phyloP scores from a whole-genome alignment of 2,329 filamentous ascomycete genomes.

The Exophiala phaeomuriformis region DNA sequence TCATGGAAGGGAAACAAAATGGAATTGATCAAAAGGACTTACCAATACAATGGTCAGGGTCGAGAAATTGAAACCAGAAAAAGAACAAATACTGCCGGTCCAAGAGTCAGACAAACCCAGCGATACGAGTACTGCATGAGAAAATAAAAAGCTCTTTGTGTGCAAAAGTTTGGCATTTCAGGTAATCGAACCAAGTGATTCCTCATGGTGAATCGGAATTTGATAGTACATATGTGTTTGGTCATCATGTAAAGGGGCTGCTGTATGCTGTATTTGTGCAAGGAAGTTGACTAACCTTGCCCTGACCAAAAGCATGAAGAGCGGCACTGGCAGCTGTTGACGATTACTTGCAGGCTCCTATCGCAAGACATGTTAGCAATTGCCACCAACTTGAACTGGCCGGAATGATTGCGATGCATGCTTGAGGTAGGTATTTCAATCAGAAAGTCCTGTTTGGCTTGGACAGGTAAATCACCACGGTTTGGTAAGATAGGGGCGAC shows the following conservation, averaged over 20 bases:
- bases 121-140: background rate
- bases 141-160: constrained; percentile 1
- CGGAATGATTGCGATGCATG: background rate
- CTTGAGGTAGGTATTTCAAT: constrained; percentile 26
- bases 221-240: constrained; percentile 41
- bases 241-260: constrained; percentile 35
- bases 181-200: constrained; percentile 44
- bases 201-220: constrained; percentile 42
- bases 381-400: background rate
- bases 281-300: background rate
- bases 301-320: background rate
- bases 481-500: constrained; percentile 57
- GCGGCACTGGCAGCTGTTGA: too few relatives aligned
- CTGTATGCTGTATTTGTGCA: background rate
- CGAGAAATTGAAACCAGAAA: background rate
- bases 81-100: background rate
- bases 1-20: constrained; percentile 36
- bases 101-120: background rate
- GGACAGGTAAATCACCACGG: constrained; percentile 55
- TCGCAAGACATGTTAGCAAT: background rate
- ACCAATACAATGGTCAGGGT: constrained; percentile 2
- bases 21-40: constrained; percentile 5
- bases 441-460: constrained; percentile 51
- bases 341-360: background rate
- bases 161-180: constrained; percentile 27